A percentile compares a stretch with the other conserved stretches of the same genome.
phyloP scores from a whole-genome alignment of 371 early-diverging fungal genomes.

The Hamiltosporidium tvaerminnensis region DNA sequence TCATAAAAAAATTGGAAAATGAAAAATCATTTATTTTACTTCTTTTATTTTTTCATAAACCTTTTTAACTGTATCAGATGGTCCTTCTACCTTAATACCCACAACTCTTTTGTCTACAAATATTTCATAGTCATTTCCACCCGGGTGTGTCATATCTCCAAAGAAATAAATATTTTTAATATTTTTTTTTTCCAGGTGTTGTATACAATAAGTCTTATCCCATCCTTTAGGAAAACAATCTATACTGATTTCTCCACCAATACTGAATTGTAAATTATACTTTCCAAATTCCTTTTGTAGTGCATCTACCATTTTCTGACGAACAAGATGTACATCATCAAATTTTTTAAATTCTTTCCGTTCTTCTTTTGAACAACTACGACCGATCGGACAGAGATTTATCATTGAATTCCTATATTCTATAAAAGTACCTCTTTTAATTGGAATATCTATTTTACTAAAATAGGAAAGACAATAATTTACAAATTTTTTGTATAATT shows the following conservation, averaged over 20 bases:
- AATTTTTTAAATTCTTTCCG: slow-evolving; percentile 75
- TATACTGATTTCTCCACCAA: slow-evolving; percentile 97
- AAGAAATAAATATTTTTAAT: slow-evolving; percentile 88
- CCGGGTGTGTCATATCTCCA: slow-evolving; percentile 91
- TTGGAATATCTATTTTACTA: slow-evolving; percentile 77
- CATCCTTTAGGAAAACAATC: slow-evolving; percentile 98
- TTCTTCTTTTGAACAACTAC: slow-evolving; percentile 78
- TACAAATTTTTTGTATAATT: slow-evolving; percentile 72
- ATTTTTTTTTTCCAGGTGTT: slow-evolving; percentile 67
- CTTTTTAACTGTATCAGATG: slow-evolving; percentile 71
- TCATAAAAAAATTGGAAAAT: too few species aligned
- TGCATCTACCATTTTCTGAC: slow-evolving; percentile 67
- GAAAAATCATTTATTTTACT: neutral
- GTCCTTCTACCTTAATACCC: slow-evolving; percentile 71
- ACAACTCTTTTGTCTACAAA: slow-evolving; percentile 63
- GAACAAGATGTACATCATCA: slow-evolving; percentile 62
- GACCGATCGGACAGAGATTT: slow-evolving; percentile 92
- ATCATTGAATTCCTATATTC: slow-evolving; percentile 98
- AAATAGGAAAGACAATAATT: slow-evolving; percentile 80
- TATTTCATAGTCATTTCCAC: slow-evolving; percentile 98
- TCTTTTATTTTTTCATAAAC: slow-evolving; percentile 56
- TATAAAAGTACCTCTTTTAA: slow-evolving; percentile 89
- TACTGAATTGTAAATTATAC: slow-evolving; percentile 73
- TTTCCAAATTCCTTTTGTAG: slow-evolving; percentile 70
- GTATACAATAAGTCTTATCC: slow-evolving; percentile 79